Evolutionary conservation across 768 basidiomycete genomes (phyloP).

Genomic region (Stropharia rugosoannulata): DNA sequence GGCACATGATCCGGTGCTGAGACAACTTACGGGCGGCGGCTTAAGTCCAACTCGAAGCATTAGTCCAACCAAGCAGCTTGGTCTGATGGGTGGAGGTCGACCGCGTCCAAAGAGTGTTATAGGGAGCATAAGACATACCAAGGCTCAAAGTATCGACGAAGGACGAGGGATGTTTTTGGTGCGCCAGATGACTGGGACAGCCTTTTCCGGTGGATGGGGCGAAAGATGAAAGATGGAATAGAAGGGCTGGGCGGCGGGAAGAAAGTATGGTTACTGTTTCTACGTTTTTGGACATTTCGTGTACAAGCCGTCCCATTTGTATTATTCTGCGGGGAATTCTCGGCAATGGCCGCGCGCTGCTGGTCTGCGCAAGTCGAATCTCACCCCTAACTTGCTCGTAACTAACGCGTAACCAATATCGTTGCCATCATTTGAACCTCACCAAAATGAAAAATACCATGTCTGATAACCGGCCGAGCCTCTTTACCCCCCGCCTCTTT

Average conservation of each 20-base stretch:
- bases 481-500: conserved; percentile 1
- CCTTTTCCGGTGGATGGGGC: conserved; percentile 15
- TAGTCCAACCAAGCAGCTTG: conserved; percentile 74
- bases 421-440: conserved; percentile 5
- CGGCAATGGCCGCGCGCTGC: neutral
- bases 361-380: neutral
- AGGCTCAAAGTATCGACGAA: conserved; percentile 54
- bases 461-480: neutral
- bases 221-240: neutral
- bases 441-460: neutral
- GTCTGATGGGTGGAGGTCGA: conserved; percentile 35
- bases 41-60: conserved; percentile 69
- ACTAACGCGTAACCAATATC: conserved; percentile 7
- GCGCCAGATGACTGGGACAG: conserved; percentile 70
- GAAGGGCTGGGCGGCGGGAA: neutral
- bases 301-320: conserved; percentile 1
- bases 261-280: neutral
- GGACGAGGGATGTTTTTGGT: conserved; percentile 77
- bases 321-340: neutral
- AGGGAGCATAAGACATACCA: conserved; percentile 55
- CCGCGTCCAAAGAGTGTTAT: conserved; percentile 80
- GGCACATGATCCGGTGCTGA: conserved; percentile 37
- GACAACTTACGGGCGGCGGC: conserved; percentile 69
- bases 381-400: neutral
- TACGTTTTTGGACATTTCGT: conserved; percentile 6